Percentiles rank a stretch among this genome's conserved stretches.
Conservation (phyloP, 192 early-diverging fungal species). For the Coemansia sp. region DNA sequence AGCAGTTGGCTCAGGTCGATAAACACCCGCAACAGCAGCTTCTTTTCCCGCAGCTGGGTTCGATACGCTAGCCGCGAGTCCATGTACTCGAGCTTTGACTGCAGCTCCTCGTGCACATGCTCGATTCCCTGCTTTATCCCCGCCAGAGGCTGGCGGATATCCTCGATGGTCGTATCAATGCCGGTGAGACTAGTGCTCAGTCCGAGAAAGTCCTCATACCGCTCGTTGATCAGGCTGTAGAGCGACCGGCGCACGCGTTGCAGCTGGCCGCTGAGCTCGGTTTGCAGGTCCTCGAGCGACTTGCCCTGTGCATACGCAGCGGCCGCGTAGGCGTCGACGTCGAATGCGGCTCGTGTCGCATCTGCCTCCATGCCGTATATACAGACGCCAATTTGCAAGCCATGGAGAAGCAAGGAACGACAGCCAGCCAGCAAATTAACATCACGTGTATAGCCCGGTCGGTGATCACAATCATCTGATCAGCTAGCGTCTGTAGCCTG, state of each 20-base stretch:
- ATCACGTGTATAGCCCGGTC: not conserved
- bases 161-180: slow-evolving; percentile 16
- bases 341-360: slow-evolving; percentile 21
- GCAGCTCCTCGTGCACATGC: slow-evolving; percentile 4
- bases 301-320: slow-evolving; percentile 23
- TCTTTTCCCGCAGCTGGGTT: slow-evolving; percentile 25
- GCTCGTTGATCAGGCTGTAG: slow-evolving; percentile 22
- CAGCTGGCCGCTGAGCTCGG: slow-evolving; percentile 23
- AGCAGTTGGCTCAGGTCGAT: slow-evolving; percentile 34
- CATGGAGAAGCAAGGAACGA: too few relatives aligned
- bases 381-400: too few relatives aligned
- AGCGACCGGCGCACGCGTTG: slow-evolving; percentile 15
- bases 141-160: slow-evolving; percentile 10
- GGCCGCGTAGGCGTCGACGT: slow-evolving; percentile 19
- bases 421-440: not conserved
- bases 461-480: too few relatives aligned
- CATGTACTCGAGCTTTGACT: slow-evolving; percentile 14
- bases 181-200: slow-evolving; percentile 36
- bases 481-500: too few relatives aligned
- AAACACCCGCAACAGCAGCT: slow-evolving; percentile 30
- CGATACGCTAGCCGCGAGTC: slow-evolving; percentile 30
- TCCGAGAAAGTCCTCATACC: slow-evolving; percentile 40
- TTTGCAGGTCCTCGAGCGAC: slow-evolving; percentile 11
- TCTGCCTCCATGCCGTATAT: slow-evolving; percentile 40
- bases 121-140: slow-evolving; percentile 5